Evolutionary conservation across 2,329 filamentous ascomycete species (phyloP), one percentile per base, ranked within the genome.

Genomic region (Lecanicillium sp.): DNA sequence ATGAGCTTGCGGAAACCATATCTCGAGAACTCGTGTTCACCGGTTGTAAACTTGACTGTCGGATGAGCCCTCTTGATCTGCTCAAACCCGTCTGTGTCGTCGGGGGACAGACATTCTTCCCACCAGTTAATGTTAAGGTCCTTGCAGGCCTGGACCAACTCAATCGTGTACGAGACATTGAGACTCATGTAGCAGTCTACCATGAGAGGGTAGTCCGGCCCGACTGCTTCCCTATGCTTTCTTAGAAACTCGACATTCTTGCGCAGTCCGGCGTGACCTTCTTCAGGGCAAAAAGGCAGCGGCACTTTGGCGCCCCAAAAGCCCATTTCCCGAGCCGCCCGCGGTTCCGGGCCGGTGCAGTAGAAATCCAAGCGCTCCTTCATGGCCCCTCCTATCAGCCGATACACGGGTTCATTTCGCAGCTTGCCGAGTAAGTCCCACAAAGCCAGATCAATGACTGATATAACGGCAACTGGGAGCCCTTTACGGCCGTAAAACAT

Each of bases 401-500:
- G 90, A 74, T 95, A 96, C 35, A 96, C 90, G 10, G 90, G 90
- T 69, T 96, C 90, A 56, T 89, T 87, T 55, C 90, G 81, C 53
- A 96, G 78, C 74, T 96, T 95, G 56, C 90, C 90, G 5, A 94
- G 71, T 35, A 96, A 74, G 72, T 96, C 90, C 90, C 90, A 96
- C 33, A 96, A 69, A 4, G 90, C 90, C 36, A 96, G 77, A 61
- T 96, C 90, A 60, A 96, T 93, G 55, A 95, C 90, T 2, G 89
- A 95, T 61, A 96, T 96, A 60, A 94, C 85, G 45, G 90, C 90
- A 10, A 91, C 79, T 2, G 90, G 86, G 2, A 96, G 80, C 39
- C 90, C 90, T 67, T 96, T 96, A 56, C 90, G 84, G 52, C 90
- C 90, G 62, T 96, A 96, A 74, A 95, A 96, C 87, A 95, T 94